Evolutionary conservation across 2,329 filamentous ascomycete genomes (phyloP).

Genomic region (Trichoderma aggressivum): DNA sequence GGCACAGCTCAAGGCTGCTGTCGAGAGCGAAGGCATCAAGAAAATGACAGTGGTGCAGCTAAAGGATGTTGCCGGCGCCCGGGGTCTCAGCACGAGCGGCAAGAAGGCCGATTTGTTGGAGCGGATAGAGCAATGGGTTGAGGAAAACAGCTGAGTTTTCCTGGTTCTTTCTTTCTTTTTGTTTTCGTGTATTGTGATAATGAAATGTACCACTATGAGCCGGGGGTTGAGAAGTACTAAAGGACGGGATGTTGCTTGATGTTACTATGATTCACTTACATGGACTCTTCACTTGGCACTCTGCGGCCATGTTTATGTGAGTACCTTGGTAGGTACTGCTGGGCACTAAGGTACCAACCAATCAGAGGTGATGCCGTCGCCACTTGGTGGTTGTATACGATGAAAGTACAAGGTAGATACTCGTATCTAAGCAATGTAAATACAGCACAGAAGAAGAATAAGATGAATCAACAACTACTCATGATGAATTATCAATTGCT

Average conservation of each 20-base stretch:
- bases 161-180: background rate
- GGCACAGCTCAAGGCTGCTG: conserved; percentile 44
- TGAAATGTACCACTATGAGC: background rate
- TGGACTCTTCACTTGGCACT: background rate
- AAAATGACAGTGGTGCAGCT: conserved; percentile 55
- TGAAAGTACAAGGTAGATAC: background rate
- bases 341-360: background rate
- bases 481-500: background rate
- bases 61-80: conserved; percentile 46
- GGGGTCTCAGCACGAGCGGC: conserved; percentile 48
- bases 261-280: background rate
- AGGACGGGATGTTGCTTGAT: background rate
- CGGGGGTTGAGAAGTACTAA: background rate
- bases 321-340: background rate
- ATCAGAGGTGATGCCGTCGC: background rate
- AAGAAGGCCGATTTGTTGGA: conserved; percentile 55
- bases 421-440: background rate
- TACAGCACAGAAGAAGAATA: background rate
- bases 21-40: conserved; percentile 45
- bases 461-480: background rate
- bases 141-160: conserved; percentile 37
- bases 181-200: background rate
- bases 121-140: conserved; percentile 55
- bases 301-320: background rate
- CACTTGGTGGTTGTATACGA: background rate